Conservation (phyloP, 164 flowering plant genomes). For the Sedum album region DNA sequence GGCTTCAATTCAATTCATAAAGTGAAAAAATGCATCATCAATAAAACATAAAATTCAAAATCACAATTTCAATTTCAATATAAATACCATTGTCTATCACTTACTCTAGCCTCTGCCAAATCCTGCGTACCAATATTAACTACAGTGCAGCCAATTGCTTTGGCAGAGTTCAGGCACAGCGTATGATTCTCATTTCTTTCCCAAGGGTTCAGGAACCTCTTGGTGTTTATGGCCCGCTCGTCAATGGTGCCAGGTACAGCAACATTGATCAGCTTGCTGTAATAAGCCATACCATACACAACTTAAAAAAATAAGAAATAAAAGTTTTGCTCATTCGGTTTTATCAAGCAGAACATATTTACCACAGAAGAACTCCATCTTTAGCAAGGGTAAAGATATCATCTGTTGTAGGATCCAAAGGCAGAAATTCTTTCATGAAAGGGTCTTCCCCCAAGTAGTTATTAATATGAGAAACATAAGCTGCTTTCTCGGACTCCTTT, state of each 20-base stretch:
- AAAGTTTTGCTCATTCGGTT: background rate
- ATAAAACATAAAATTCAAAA: background rate
- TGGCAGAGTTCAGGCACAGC: conserved; percentile 51
- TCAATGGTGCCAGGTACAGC: conserved; percentile 59
- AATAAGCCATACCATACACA: conserved; percentile 11
- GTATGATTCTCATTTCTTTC: conserved; percentile 57
- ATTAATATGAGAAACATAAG: conserved; percentile 36
- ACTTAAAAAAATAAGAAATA: conserved; percentile 1
- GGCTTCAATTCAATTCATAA: conserved; percentile 23
- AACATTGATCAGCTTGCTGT: conserved; percentile 54
- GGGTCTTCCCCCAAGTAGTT: background rate
- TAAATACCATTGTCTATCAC: conserved; percentile 3
- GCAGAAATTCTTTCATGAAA: background rate
- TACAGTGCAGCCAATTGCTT: conserved; percentile 54
- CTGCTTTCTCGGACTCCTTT: conserved; percentile 32
- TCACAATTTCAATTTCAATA: background rate
- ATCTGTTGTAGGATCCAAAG: conserved; percentile 14
- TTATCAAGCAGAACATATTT: background rate
- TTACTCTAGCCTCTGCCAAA: conserved; percentile 40
- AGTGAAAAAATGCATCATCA: too few relatives aligned
- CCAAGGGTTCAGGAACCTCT: conserved; percentile 42
- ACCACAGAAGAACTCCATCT: conserved; percentile 48
- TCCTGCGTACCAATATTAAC: conserved; percentile 54
- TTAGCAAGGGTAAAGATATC: conserved; percentile 34
- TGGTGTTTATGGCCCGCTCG: conserved; percentile 44